Evolutionary conservation across 2,329 filamentous ascomycete genomes (phyloP).

Genomic region (Sclerotiophoma versabilis): DNA sequence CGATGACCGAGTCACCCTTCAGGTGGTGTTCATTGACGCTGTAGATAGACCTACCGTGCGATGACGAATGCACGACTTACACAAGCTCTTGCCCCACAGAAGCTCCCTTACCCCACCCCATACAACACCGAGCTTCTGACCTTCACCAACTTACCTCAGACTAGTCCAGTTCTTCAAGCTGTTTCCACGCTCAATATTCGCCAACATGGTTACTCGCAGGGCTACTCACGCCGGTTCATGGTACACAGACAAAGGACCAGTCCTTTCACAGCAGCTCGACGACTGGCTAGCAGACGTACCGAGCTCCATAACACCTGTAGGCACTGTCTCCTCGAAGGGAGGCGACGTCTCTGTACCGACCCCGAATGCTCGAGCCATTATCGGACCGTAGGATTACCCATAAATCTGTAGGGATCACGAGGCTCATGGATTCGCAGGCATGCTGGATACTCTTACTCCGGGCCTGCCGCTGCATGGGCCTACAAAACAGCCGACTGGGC

Average conservation of each 20-base stretch:
- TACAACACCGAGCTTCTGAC: slow-evolving; percentile 3
- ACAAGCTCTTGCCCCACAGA: slow-evolving; percentile 24
- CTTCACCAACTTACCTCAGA: background rate
- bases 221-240: slow-evolving; percentile 86
- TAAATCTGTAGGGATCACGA: slow-evolving; percentile 2
- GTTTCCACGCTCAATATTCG: background rate
- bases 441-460: slow-evolving; percentile 92
- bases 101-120: slow-evolving; percentile 20
- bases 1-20: too few relatives aligned
- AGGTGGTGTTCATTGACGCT: background rate
- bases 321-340: slow-evolving; percentile 52
- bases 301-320: slow-evolving; percentile 66
- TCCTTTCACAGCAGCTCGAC: slow-evolving; percentile 75
- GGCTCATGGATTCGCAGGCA: slow-evolving; percentile 67
- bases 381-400: slow-evolving; percentile 77
- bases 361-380: slow-evolving; percentile 79
- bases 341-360: slow-evolving; percentile 65
- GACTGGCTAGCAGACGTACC: slow-evolving; percentile 77
- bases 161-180: background rate
- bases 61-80: slow-evolving; percentile 15
- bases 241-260: slow-evolving; percentile 71
- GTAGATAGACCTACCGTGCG: background rate
- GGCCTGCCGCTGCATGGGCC: slow-evolving; percentile 89
- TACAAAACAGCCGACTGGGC: slow-evolving; percentile 88
- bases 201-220: slow-evolving; percentile 53